Conservation (phyloP, 441 rosid genomes). For the Populus hybrid region DNA sequence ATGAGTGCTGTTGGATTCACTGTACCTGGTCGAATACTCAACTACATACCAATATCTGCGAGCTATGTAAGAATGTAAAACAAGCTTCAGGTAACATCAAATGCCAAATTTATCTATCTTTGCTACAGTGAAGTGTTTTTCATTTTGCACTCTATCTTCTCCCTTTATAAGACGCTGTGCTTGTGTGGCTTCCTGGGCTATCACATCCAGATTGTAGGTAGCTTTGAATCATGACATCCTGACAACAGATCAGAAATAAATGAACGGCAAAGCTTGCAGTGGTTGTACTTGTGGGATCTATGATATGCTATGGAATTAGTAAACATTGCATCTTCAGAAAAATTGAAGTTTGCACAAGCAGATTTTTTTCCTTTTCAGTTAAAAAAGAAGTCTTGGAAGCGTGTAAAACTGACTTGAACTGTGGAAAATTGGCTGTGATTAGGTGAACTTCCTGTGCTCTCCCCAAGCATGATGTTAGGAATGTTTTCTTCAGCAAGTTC, state of each 20-base stretch:
- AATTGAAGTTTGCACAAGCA: neutral
- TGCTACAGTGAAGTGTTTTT: neutral
- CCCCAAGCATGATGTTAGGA: conserved; percentile 25
- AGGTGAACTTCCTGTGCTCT: conserved; percentile 30
- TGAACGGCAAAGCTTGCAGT: neutral
- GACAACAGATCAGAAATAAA: conserved; percentile 1
- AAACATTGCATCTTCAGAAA: neutral
- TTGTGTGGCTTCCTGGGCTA: conserved; percentile 27
- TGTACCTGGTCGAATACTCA: neutral
- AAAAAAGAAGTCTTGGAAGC: neutral
- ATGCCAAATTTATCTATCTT: neutral
- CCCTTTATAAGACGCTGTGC: conserved; percentile 24
- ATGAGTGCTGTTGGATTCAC: neutral
- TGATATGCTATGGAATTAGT: neutral
- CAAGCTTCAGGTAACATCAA: neutral
- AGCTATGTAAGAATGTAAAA: neutral
- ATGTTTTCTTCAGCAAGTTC: conserved; percentile 51
- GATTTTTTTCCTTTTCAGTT: neutral
- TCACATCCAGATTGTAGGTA: conserved; percentile 29
- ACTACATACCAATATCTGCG: neutral
- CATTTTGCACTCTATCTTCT: conserved; percentile 6
- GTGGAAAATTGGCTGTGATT: conserved; percentile 33
- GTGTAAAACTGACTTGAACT: conserved; percentile 25
- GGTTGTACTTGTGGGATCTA: neutral
- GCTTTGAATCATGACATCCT: conserved; percentile 25